Base-by-base conservation (phyloP, 306 rosid species). In the Pueraria montana region DNA sequence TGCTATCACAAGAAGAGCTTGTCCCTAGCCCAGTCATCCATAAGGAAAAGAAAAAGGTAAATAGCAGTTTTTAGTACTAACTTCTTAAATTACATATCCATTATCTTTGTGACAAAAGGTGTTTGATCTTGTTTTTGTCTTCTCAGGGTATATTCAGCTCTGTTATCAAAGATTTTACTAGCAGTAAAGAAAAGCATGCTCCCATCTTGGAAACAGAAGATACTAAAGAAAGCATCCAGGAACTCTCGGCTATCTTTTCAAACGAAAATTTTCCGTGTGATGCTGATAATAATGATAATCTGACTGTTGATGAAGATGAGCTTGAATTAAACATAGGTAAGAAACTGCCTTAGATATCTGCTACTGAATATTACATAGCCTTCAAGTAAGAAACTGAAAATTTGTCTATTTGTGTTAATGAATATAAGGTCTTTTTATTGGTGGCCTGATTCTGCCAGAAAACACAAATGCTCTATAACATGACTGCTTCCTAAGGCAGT, bases 1-100 rank as follows among this genome's bases (percentile, higher is more conserved):
- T 73, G 71, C 46, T 77, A 61, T 67, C 91, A 83, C 91, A 84
- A 66, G 95, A 91, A 87, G 92, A 82, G 76, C 56, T 79, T 63
- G 83, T 76, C 23, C 27, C 86, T 30, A 74, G 73, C 27, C 63
- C 84, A 11, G 55, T 53, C 73, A 76, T 66, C 45, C 92, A 52
- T 50, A 96, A 93, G 87, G 99, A 96, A 83, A 96, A 88, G 92
- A 96, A 93, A 87, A 96, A 85, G 94, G 99, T 93, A 84, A 7
- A 6, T 17, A 4, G 32, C 40, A 17, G 71, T 13, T 84, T 76
- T 80, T 16, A 50, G 8, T n/a, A n/a, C n/a, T n/a, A 38, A 78
- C 34, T 12, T n/a, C 6, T 16, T 20, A 52, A 26, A 62, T 77
- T 48, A 5, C 42, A 26, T 50, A 38, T 20, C 56, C 20, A 21